Evolutionary conservation across 116 monocot genomes (phyloP).

Genomic region (Zostera marina): DNA sequence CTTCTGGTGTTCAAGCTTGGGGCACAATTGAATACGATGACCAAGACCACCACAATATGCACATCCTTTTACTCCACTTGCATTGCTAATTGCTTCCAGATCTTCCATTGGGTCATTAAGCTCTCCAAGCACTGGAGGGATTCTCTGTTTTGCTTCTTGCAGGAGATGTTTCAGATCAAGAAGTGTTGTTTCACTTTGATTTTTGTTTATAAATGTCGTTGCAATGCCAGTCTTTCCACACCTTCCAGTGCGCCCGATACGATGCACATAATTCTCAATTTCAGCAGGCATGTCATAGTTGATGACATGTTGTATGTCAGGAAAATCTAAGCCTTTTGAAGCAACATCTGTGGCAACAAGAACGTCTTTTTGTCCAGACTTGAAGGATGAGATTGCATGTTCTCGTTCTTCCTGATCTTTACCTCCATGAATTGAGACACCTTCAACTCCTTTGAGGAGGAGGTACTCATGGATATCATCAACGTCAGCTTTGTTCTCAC

Average conservation of each 20-base stretch:
- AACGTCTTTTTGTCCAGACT: slow-evolving; percentile 70
- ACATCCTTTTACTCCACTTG: slow-evolving; percentile 83
- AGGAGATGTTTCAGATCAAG: slow-evolving; percentile 82
- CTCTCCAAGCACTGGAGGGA: slow-evolving; percentile 78
- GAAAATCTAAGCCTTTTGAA: slow-evolving; percentile 87
- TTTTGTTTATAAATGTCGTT: slow-evolving; percentile 94
- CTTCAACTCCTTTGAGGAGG: slow-evolving; percentile 72
- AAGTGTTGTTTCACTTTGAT: slow-evolving; percentile 82
- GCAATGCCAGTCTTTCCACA: slow-evolving; percentile 90
- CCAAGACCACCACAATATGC: slow-evolving; percentile 95
- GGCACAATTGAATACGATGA: slow-evolving; percentile 72
- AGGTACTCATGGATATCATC: slow-evolving; percentile 94
- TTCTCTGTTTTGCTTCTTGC: slow-evolving; percentile 91
- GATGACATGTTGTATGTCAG: slow-evolving; percentile 85
- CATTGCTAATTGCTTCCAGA: slow-evolving; percentile 48
- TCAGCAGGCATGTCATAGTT: slow-evolving; percentile 99
- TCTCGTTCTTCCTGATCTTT: slow-evolving; percentile 93
- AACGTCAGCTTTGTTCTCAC: slow-evolving; percentile 88
- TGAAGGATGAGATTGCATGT: slow-evolving; percentile 62
- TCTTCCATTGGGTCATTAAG: slow-evolving; percentile 81
- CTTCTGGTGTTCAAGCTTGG: slow-evolving; percentile 94
- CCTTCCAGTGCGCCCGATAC: slow-evolving; percentile 60
- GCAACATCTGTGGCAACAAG: slow-evolving; percentile 94
- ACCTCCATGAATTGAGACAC: slow-evolving; percentile 86
- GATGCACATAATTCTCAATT: slow-evolving; percentile 90